Percentiles rank a stretch among this genome's conserved stretches.
These are phyloP conservation scores for Trichosporon sp. DNA, from an alignment of 1,284 basidiomycete genomes.

Conservation along the genomic window DNA sequence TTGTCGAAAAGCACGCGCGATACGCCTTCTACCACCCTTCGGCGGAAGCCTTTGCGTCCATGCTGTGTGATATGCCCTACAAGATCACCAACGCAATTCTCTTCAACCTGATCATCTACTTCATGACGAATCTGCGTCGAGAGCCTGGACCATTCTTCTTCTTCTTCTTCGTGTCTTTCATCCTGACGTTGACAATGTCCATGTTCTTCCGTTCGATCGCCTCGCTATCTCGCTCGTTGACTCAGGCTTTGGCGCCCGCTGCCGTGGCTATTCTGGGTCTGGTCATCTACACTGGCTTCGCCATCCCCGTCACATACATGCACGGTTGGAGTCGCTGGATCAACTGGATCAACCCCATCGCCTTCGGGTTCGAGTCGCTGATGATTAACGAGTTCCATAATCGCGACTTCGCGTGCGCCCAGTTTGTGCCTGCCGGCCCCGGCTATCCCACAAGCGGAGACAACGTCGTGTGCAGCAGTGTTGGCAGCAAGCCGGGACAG, in stretches of 20 bases:
- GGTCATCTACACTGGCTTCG: conserved; percentile 52
- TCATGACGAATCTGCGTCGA: conserved; percentile 49
- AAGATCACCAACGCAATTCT: conserved; percentile 46
- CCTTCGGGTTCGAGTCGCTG: conserved; percentile 47
- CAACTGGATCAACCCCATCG: conserved; percentile 51
- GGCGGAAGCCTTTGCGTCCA: conserved; percentile 50
- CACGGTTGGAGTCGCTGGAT: conserved; percentile 52
- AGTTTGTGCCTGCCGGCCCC: conserved; percentile 45
- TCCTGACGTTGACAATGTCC: conserved; percentile 49
- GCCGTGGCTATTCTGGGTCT: conserved; percentile 50
- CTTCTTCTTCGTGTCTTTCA: conserved; percentile 47
- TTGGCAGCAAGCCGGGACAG: conserved; percentile 47
- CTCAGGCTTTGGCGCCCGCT: conserved; percentile 50
- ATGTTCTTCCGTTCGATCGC: conserved; percentile 53
- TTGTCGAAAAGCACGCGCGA: conserved; percentile 49
- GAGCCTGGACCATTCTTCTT: conserved; percentile 45
- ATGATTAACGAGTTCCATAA: conserved; percentile 53
- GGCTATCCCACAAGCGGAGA: conserved; percentile 36
- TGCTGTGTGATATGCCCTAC: conserved; percentile 51
- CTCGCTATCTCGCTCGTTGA: conserved; percentile 44
- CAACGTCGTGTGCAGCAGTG: conserved; percentile 47
- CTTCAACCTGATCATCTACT: conserved; percentile 49
- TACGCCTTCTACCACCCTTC: conserved; percentile 51
- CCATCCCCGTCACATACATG: conserved; percentile 47
- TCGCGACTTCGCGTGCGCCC: conserved; percentile 39